A percentile compares a stretch with the other conserved stretches of the same genome.
phyloP scores from a whole-genome alignment of 208 protist species.

The Porcisia hertigi region DNA sequence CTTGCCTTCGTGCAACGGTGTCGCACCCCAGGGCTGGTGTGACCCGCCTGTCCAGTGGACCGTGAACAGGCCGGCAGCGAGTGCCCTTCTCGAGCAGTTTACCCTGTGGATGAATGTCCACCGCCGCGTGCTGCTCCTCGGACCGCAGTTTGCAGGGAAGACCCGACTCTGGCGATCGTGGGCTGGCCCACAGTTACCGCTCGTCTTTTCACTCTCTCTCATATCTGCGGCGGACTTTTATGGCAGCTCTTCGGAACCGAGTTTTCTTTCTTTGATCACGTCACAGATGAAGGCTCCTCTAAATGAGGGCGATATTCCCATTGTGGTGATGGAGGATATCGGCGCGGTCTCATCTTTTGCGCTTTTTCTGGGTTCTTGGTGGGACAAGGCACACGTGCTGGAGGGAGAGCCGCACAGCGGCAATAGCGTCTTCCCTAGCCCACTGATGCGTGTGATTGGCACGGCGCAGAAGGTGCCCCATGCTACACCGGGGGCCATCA shows the following conservation, averaged over 20 bases:
- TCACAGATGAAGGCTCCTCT: conserved; percentile 5
- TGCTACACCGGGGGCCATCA: conserved; percentile 16
- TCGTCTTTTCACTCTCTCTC: conserved; percentile 60
- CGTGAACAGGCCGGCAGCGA: neutral
- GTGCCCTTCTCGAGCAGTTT: conserved; percentile 38
- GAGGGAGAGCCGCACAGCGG: conserved; percentile 19
- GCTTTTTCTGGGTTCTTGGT: conserved; percentile 24
- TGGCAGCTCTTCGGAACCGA: conserved; percentile 36
- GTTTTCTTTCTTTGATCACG: conserved; percentile 24
- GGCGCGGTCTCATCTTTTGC: conserved; percentile 22
- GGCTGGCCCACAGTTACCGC: conserved; percentile 40
- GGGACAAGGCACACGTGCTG: conserved; percentile 1
- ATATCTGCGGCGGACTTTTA: conserved; percentile 72
- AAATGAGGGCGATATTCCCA: neutral
- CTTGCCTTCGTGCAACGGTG: conserved; percentile 24
- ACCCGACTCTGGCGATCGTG: conserved; percentile 67
- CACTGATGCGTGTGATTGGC: conserved; percentile 19
- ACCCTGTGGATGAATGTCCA: conserved; percentile 50
- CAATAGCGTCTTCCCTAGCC: conserved; percentile 3
- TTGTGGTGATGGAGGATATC: conserved; percentile 30
- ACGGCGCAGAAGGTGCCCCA: conserved; percentile 14
- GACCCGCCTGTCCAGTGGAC: neutral
- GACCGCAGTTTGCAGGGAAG: conserved; percentile 73
- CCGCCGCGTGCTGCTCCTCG: conserved; percentile 58
- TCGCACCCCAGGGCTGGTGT: conserved; percentile 4